Evolutionary conservation across 192 early-diverging fungal genomes (phyloP), one percentile per base, ranked within the genome.

Genomic region (Powellomyces hirtus): DNA sequence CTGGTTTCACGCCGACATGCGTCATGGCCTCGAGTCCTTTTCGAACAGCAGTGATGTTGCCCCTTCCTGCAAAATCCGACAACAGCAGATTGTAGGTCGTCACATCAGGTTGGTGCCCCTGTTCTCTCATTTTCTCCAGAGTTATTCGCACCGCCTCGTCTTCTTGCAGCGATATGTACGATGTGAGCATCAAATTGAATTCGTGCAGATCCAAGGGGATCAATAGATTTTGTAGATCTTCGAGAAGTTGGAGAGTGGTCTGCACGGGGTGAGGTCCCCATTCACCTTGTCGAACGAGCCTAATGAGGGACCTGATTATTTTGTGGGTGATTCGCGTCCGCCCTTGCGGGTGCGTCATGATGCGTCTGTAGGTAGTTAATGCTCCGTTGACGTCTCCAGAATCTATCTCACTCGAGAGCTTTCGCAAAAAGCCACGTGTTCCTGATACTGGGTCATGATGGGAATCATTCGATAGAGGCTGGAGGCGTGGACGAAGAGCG

Each of bases 71-170:
- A 44, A 45, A 69, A 60, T 69, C 20, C 7, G 57, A 18, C 16
- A 69, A 27, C 40, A 69, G 22, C 24, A 69, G 0, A 60, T 69
- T 69, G 31, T 69, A 69, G 20, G 58, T 60, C 2, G 46, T 51
- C 18, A 50, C 58, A 0, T 58, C 50, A 4, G 67, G 67, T 1
- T n/a, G 27, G 13, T 27, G 50, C 24, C 20, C 16, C 0, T 37
- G 24, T 29, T 26, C n/a, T 26, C 38, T 18, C 65, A 67, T 67
- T 34, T 67, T 53, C 18, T n/a, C 11, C 1, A 67, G 18, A 1
- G 40, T 16, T 4, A 33, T 16, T 13, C 14, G 53, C 27, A 67
- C 33, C 11, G 52, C 51, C 22, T 57, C 53, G 24, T n/a, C 26
- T 5, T 67, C 52, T 30, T 38, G 22, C 18, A 58, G 34, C n/a